These are phyloP conservation scores for Lasiodiplodia theobromae DNA, from an alignment of 2,329 filamentous ascomycete species.

Conservation along the genomic window DNA sequence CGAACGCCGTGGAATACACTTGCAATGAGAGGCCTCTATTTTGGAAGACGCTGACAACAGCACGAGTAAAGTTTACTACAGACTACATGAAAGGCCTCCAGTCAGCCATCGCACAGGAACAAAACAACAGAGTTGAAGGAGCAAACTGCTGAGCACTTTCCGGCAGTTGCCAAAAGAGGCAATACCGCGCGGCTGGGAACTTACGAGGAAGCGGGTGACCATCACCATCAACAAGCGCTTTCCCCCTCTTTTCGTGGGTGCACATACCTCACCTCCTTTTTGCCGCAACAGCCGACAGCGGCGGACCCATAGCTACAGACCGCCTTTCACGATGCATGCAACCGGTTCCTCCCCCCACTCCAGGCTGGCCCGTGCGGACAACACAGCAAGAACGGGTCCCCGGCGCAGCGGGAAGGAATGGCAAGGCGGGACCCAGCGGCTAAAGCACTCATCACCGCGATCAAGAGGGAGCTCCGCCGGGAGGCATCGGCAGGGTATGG, in stretches of 20 bases:
- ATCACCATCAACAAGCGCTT: background rate
- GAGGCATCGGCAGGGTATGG: background rate
- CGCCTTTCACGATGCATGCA: conserved; percentile 22
- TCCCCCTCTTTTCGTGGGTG: background rate
- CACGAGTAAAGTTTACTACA: background rate
- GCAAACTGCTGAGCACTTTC: background rate
- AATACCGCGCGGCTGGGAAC: background rate
- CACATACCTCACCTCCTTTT: conserved; percentile 9
- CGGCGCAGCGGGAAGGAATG: conserved; percentile 9
- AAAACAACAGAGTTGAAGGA: background rate
- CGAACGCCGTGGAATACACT: background rate
- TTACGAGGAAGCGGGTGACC: background rate
- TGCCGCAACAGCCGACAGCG: conserved; percentile 18
- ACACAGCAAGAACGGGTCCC: conserved; percentile 2
- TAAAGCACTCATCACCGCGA: conserved; percentile 11
- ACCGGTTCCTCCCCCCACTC: background rate
- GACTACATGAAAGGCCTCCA: background rate
- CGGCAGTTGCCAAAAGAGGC: background rate
- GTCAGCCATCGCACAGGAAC: conserved; percentile 5
- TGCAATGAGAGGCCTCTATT: background rate
- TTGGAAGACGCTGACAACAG: background rate
- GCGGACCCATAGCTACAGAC: conserved; percentile 4
- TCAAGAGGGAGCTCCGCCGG: conserved; percentile 1
- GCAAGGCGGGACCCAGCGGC: conserved; percentile 10
- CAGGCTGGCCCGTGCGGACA: conserved; percentile 4